Conservation (phyloP, 2,329 filamentous ascomycete species). For the Bipolaris gigantea region DNA sequence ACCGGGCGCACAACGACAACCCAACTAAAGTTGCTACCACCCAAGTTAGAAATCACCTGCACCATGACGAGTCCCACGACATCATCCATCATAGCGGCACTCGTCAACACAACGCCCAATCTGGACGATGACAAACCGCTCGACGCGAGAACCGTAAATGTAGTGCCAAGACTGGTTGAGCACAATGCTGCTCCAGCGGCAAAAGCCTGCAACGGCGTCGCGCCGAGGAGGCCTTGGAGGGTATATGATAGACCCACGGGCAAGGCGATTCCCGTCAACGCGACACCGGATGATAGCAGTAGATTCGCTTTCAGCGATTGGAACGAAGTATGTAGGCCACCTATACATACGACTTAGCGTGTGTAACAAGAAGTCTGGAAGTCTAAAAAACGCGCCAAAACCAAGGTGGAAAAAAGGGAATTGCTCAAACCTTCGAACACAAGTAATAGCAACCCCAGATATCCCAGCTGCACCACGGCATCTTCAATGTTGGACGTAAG, state of each 20-base stretch:
- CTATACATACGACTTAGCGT: slow-evolving; percentile 38
- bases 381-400: no score
- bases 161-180: slow-evolving; percentile 74
- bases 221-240: slow-evolving; percentile 54
- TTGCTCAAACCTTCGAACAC: slow-evolving; percentile 65
- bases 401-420: neutral
- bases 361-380: neutral
- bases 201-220: slow-evolving; percentile 65
- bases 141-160: slow-evolving; percentile 65
- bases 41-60: slow-evolving; percentile 70
- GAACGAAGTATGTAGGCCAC: slow-evolving; percentile 61
- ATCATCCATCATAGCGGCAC: slow-evolving; percentile 81
- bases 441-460: slow-evolving; percentile 70
- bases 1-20: slow-evolving; percentile 55
- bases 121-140: slow-evolving; percentile 59
- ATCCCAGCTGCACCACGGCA: slow-evolving; percentile 66
- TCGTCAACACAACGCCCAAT: slow-evolving; percentile 65
- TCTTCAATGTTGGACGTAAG: slow-evolving; percentile 57
- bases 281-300: slow-evolving; percentile 62
- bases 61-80: slow-evolving; percentile 77
- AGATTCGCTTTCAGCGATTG: slow-evolving; percentile 62
- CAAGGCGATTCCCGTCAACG: slow-evolving; percentile 64
- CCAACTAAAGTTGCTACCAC: slow-evolving; percentile 47
- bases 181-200: slow-evolving; percentile 73
- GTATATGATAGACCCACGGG: slow-evolving; percentile 69